Evolutionary conservation across 108 stramenopile species (phyloP).

Genomic region (Cylindrotheca closterium): DNA sequence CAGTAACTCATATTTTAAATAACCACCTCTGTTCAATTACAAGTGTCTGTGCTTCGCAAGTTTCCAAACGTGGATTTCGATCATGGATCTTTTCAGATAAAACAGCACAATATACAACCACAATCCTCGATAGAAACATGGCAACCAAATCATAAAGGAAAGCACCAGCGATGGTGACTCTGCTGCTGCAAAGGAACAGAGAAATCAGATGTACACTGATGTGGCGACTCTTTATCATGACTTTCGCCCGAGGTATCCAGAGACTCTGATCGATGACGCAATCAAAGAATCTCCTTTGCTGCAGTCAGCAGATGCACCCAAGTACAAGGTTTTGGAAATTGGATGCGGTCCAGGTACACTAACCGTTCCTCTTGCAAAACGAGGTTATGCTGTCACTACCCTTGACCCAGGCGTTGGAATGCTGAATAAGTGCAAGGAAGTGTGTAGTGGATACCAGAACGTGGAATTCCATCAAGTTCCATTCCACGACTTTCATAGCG

Average conservation of each 20-base stretch:
- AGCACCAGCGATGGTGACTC: too few relatives aligned
- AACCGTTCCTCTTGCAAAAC: slow-evolving; percentile 7
- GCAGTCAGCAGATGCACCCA: background rate
- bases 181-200: background rate
- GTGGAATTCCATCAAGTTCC: background rate
- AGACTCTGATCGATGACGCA: slow-evolving; percentile 7
- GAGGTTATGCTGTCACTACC: slow-evolving; percentile 4
- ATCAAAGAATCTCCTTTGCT: background rate
- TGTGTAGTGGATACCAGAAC: background rate
- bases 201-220: slow-evolving; percentile 10
- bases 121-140: too few relatives aligned
- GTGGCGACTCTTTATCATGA: slow-evolving; percentile 7
- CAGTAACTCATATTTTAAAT: too few relatives aligned
- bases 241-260: slow-evolving; percentile 13
- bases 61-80: too few relatives aligned
- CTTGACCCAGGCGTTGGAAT: slow-evolving; percentile 8
- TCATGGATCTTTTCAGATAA: too few relatives aligned
- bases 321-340: slow-evolving; percentile 17
- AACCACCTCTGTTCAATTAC: too few relatives aligned
- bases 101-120: too few relatives aligned
- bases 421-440: background rate
- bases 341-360: slow-evolving; percentile 17
- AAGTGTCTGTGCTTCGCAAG: too few relatives aligned
- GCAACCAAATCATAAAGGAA: too few relatives aligned
- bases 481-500: background rate